Evolutionary conservation across 352 stramenopile species (phyloP).

Genomic region (Globisporangium spinosum): DNA sequence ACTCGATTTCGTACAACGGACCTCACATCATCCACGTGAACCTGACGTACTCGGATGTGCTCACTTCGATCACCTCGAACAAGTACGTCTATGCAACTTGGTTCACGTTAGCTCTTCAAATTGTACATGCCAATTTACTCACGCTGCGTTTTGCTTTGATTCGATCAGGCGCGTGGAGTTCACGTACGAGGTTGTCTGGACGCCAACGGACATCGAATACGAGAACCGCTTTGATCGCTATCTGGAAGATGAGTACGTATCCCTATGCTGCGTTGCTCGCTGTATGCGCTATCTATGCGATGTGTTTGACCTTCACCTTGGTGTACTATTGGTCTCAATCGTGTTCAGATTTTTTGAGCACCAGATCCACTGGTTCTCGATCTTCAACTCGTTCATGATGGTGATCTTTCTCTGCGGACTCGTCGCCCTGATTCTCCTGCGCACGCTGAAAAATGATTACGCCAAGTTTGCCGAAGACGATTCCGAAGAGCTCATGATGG

Average conservation of each 20-base stretch:
- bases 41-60: constrained; percentile 91
- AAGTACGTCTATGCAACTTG: constrained; percentile 33
- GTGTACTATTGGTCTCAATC: not conserved
- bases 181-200: constrained; percentile 93
- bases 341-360: constrained; percentile 96
- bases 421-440: constrained; percentile 92
- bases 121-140: not conserved
- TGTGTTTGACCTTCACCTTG: not conserved
- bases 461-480: constrained; percentile 88
- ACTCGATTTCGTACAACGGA: constrained; percentile 96
- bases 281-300: not conserved
- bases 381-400: constrained; percentile 98
- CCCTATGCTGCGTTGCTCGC: not conserved
- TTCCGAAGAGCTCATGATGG: constrained; percentile 82
- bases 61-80: constrained; percentile 82
- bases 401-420: constrained; percentile 95
- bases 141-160: not conserved
- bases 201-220: constrained; percentile 90
- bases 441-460: constrained; percentile 94
- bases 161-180: constrained; percentile 84
- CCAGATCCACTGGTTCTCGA: constrained; percentile 98
- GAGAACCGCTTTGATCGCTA: constrained; percentile 97
- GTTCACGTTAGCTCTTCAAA: not conserved
- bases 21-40: constrained; percentile 98
- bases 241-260: constrained; percentile 92